phyloP scores from a whole-genome alignment of 371 early-diverging fungal genomes.

The Rhizopus sp. region DNA sequence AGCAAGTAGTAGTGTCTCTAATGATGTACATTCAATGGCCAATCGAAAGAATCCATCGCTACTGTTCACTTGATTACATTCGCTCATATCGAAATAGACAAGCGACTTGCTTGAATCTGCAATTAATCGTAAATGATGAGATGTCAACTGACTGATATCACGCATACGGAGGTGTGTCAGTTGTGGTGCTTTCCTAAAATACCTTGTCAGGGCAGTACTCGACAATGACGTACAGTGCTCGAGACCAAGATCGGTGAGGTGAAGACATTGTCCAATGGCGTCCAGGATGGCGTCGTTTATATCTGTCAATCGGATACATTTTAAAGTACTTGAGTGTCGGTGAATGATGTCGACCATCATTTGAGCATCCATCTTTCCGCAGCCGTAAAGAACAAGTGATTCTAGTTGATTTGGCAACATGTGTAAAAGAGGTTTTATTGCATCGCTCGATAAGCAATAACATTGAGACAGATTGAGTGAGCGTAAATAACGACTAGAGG shows the following conservation, averaged over 20 bases:
- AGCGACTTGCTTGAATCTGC: constrained; percentile 20
- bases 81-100: constrained; percentile 41
- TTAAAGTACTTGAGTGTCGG: constrained; percentile 31
- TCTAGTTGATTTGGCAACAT: constrained; percentile 30
- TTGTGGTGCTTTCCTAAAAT: constrained; percentile 17
- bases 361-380: constrained; percentile 36
- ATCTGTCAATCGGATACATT: constrained; percentile 39
- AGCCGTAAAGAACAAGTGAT: constrained; percentile 41
- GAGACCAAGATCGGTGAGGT: constrained; percentile 36
- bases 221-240: constrained; percentile 41
- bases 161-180: constrained; percentile 36
- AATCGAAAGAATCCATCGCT: constrained; percentile 28
- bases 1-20: constrained; percentile 31
- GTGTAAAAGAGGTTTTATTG: constrained; percentile 34
- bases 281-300: constrained; percentile 35
- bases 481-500: constrained; percentile 22
- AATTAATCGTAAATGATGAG: constrained; percentile 28
- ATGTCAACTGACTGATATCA: constrained; percentile 38
- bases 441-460: constrained; percentile 43
- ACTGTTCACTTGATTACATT: constrained; percentile 32
- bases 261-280: constrained; percentile 32
- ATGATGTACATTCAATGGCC: constrained; percentile 24
- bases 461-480: constrained; percentile 46
- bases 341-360: constrained; percentile 33
- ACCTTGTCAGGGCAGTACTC: constrained; percentile 21